phyloP scores from a whole-genome alignment of 495 filamentous ascomycete genomes.

The Podospora bellae-mahoneyi region DNA sequence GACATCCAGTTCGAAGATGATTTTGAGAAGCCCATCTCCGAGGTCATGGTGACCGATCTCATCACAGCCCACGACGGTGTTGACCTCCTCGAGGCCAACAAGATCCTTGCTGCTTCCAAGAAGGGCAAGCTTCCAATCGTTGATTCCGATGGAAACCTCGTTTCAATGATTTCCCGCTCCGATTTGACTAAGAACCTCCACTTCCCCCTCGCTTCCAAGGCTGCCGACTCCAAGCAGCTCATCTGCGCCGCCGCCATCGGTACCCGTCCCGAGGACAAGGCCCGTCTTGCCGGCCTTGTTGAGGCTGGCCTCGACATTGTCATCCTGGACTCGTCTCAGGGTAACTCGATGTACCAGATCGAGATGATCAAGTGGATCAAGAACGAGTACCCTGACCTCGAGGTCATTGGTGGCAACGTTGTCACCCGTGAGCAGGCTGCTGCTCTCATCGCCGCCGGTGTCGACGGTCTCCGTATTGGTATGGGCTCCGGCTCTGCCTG shows the following conservation, averaged over 20 bases:
- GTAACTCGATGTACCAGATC: constrained; percentile 95
- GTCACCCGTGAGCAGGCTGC: constrained; percentile 96
- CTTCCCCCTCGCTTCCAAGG: constrained; percentile 94
- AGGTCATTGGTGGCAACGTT: constrained; percentile 97
- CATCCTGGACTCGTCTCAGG: constrained; percentile 91
- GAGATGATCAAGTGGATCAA: constrained; percentile 97
- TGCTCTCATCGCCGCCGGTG: constrained; percentile 84
- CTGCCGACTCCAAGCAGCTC: constrained; percentile 95
- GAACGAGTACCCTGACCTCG: constrained; percentile 72
- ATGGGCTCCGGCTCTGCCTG: constrained; percentile 98
- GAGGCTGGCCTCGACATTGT: constrained; percentile 96
- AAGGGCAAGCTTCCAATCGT: constrained; percentile 99
- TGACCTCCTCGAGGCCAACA: constrained; percentile 82
- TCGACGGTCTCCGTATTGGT: constrained; percentile 94
- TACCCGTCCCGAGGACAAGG: constrained; percentile 88
- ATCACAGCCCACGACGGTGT: constrained; percentile 87
- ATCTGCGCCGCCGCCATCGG: constrained; percentile 94
- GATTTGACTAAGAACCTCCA: constrained; percentile 99
- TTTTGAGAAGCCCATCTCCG: constrained; percentile 68
- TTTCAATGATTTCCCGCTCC: constrained; percentile 92
- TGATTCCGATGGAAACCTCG: constrained; percentile 78
- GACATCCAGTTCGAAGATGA: constrained; percentile 93
- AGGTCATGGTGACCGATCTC: constrained; percentile 93
- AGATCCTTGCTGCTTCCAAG: constrained; percentile 89
- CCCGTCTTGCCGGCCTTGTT: constrained; percentile 77